Base-by-base conservation (phyloP, 305 asterid species). In the Fraxinus baroniana region DNA sequence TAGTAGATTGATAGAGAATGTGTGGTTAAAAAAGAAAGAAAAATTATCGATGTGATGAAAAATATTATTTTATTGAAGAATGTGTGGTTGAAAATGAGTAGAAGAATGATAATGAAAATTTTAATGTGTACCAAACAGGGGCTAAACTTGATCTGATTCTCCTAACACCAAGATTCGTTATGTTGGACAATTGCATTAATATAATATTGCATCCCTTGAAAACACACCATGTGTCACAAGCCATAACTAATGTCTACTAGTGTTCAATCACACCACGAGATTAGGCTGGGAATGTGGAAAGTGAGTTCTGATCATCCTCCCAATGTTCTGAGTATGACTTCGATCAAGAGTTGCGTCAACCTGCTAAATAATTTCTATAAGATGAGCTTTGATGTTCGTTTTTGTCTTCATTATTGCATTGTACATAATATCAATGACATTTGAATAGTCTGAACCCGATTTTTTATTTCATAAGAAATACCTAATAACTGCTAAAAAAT, bases 331-430 rank as follows among this genome's bases (percentile, higher is more conserved):
- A 2, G 97, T 93, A 90, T 95, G 99, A 87, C 99, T 95, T 78
- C 93, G 92, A 89, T 95, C 98, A 85, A 94, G 98, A 83, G 98
- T 98, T 80, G 99, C 98, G 86, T 95, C 98, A 83, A 95, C 99
- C 99, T 94, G 93, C 79, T 52, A 82, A 35, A 39, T 79, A 84
- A 81, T 72, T 76, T 75, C 41, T 12, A 70, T 71, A 79, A 78
- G 35, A 80, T 77, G 60, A 83, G 79, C 33, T 80, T 49, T 49
- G 49, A 78, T 37, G 75, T 52, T 71, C 7, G 7, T 13, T 28
- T 22, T 12, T 12, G 37, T 28, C 74, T 28, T 68, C n/a, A 24
- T 26, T 10, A 0, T 26, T 28, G n/a, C 7, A 8, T 22, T 13
- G 17, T 12, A 68, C 74, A 9, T 68, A 13, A 68, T 10, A 68